Evolutionary conservation across 169 alveolate genomes (phyloP), one percentile per base, ranked within the genome.

Genomic region (Eimeria necatrix): DNA sequence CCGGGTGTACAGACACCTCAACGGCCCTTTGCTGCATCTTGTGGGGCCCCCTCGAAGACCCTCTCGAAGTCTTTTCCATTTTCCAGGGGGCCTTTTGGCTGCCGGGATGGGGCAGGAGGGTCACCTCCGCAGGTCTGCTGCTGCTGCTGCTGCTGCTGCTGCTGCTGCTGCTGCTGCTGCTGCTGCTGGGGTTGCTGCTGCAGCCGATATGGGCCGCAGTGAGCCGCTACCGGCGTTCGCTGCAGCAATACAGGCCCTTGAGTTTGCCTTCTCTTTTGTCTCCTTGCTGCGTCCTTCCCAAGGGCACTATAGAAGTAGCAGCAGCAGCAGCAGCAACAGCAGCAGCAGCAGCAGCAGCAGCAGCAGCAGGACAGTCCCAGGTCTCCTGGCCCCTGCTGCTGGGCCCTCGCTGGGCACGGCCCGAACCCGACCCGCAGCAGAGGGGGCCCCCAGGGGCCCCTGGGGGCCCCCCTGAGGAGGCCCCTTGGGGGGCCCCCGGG

Each of bases 31-130:
- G 80, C 76, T 48, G 76, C 56, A 89, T 94, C 51, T 59, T 93
- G 46, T 94, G 96, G 96, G 4, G 64, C 8, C 94, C 96, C 32
- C 86, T 83, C 3, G 96, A 94, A 26, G 96, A 94, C 53, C 96
- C 96, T n/a, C 91, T 94, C 10, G 96, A 94, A 48, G 89, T 94
- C 26, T 81, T 94, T 74, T 84, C 93, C 18, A 46, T 94, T 32
- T 59, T 61, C 41, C 96, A 94, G 48, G 94, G 94, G 22, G 83
- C 59, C 18, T 56, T 6, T 16, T 94, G 96, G 96, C 90, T 86
- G 7, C 96, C 96, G 3, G 94, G 91, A 3, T 94, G 96, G 96
- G 96, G 96, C 12, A 22, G 32, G 24, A 59, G 96, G 41, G 93
- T 78, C 4, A 81, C 94, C 60, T 16, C 83, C 6, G 91, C 96